Evolutionary conservation across 1,284 basidiomycete species (phyloP), one percentile per base, ranked within the genome.

Genomic region (Malassezia nana): DNA sequence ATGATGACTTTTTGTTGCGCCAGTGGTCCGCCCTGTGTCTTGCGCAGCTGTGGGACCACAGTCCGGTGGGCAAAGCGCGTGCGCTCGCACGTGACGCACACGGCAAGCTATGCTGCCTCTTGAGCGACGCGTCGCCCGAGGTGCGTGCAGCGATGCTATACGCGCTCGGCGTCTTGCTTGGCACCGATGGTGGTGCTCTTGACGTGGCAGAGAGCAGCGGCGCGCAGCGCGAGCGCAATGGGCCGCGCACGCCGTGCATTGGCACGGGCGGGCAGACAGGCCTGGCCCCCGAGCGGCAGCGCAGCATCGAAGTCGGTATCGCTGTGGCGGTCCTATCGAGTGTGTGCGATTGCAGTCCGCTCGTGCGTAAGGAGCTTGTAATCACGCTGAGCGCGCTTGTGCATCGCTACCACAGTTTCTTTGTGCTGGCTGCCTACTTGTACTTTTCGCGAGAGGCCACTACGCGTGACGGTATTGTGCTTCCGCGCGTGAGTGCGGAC

Each of bases 1-100:
- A 92, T 59, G 84, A 86, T 28, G 92, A 96, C 67, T 96, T 88
- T 76, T 77, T 98, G 35, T 78, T 96, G 42, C 81, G 90, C 47
- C 91, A 95, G 64, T 98, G 92, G 92, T 86, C 84, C 42, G 84
- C 89, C 1, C 78, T 98, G 39, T 95, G 90, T 69, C 87, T 98
- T 51, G 89, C 85, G 8, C 88, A 92, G 74, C 84, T 98, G 70
- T 98, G 94, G 92, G 89, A 91, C 64, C 81, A 79, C 16, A 88
- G 88, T 65, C 89, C 95, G 68, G 87, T 89, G 57, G 86, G 88
- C 56, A 94, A 90, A 75, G 83, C 86, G 7, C 81, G 85, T 58
- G 90, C 86, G 6, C 84, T 94, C 32, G 83, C 85, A 66, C 79
- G 81, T 48, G 84, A 84, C 2, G 85, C 87, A 25, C 90, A 92